Percentiles rank a stretch among this genome's conserved stretches.
Conservation (phyloP, 2,329 filamentous ascomycete genomes). For the Mycosphaerella sp. region DNA sequence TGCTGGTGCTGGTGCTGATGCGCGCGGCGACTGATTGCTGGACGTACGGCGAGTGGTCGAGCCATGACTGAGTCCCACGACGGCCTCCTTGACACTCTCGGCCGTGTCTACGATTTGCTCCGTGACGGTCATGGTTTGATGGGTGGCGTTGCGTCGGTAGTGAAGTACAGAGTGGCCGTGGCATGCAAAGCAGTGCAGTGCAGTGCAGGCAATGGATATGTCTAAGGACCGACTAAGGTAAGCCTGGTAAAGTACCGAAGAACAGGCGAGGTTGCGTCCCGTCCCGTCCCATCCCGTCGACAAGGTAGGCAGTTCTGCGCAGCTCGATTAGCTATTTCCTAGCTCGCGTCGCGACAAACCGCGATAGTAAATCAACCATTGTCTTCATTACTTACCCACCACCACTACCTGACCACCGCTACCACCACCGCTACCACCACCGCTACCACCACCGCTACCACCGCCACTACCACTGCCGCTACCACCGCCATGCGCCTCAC, state of each 20-base stretch:
- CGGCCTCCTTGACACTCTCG: conserved; percentile 40
- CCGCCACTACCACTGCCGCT: not conserved
- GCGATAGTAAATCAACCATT: not conserved
- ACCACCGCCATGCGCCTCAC: not conserved
- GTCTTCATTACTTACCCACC: too few species aligned
- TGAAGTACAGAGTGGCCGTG: not conserved
- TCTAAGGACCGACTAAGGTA: too few species aligned
- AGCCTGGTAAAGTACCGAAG: not conserved
- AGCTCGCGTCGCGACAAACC: not conserved
- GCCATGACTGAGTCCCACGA: conserved; percentile 42
- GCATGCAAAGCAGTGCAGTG: too few species aligned
- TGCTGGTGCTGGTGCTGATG: too few species aligned
- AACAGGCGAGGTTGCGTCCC: not conserved
- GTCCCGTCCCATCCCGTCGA: too few species aligned
- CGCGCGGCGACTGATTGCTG: not conserved
- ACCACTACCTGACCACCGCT: not conserved
- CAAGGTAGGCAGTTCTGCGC: too few species aligned
- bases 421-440: too few species aligned
- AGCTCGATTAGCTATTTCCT: too few species aligned
- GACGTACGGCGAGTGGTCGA: conserved; percentile 32
- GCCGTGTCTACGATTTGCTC: conserved; percentile 31
- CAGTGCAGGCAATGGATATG: too few species aligned
- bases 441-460: not conserved
- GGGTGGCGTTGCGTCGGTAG: not conserved
- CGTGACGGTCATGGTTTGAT: conserved; percentile 29